Evolutionary conservation across 306 rosid species (phyloP).

Genomic region (Gastrolobium villosum): DNA sequence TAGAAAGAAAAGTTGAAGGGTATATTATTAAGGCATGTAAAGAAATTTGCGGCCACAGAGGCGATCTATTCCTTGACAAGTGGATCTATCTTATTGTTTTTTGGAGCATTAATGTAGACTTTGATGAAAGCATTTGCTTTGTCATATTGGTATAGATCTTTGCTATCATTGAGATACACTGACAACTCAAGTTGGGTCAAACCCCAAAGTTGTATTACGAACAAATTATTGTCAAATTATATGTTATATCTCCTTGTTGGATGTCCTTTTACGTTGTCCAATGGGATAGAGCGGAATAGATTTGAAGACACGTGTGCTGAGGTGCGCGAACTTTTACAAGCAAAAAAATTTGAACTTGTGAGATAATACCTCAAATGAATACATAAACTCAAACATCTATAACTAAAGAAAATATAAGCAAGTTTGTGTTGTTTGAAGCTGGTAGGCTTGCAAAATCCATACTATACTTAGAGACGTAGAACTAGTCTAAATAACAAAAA

Average conservation of each 20-base stretch:
- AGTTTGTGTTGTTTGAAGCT: constrained; percentile 48
- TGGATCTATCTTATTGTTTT: no score
- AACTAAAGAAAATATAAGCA: no score
- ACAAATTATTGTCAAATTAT: constrained; percentile 45
- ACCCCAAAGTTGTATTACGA: not conserved
- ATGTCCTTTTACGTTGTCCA: constrained; percentile 47
- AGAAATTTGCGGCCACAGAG: not conserved
- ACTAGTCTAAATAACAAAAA: constrained; percentile 34
- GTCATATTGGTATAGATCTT: no score
- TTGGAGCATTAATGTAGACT: no score
- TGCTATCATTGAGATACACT: no score
- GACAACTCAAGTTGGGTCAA: no score
- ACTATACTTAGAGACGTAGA: not conserved
- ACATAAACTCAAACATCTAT: no score
- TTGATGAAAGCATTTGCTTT: no score
- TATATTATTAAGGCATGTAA: no score
- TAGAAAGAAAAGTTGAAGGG: constrained; percentile 6
- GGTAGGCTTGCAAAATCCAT: constrained; percentile 48
- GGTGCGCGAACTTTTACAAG: constrained; percentile 40
- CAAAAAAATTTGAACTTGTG: not conserved
- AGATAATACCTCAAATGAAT: no score
- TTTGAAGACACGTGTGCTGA: constrained; percentile 53
- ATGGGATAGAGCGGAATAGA: constrained; percentile 49
- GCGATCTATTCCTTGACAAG: constrained; percentile 13
- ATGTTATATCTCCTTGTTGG: constrained; percentile 46